A percentile compares a stretch with the other conserved stretches of the same genome.
Evolutionary conservation across 2,329 filamentous ascomycete genomes (phyloP).

Genomic region (Alternaria triticina): DNA sequence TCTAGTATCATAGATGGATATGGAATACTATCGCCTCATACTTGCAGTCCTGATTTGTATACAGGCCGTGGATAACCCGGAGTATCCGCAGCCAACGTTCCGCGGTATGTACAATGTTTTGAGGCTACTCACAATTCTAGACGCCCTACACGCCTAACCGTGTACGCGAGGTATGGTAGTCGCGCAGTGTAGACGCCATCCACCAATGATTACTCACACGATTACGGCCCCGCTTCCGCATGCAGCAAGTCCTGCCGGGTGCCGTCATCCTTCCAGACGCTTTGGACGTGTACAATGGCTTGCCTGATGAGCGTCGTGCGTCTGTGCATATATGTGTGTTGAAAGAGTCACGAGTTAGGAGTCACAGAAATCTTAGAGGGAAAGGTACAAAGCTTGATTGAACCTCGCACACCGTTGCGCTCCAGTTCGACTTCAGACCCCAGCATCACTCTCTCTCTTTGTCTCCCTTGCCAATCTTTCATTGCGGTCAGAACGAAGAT

Average conservation of each 20-base stretch:
- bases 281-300: neutral
- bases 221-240: slow-evolving; percentile 11
- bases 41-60: neutral
- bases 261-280: neutral
- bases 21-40: neutral
- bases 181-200: neutral
- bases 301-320: neutral
- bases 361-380: neutral
- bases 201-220: slow-evolving; percentile 4
- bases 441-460: neutral
- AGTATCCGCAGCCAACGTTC: neutral
- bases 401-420: neutral
- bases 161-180: neutral
- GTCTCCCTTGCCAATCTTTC: too few relatives aligned
- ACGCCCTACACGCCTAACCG: neutral
- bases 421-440: neutral
- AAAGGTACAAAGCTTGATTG: neutral
- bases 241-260: slow-evolving; percentile 2
- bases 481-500: neutral
- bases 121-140: neutral
- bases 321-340: neutral
- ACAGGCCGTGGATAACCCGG: neutral
- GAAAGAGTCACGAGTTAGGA: neutral
- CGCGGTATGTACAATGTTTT: neutral
- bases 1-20: neutral